Conservation (phyloP, 2,329 filamentous ascomycete genomes). For the Aspergillus awamori region DNA sequence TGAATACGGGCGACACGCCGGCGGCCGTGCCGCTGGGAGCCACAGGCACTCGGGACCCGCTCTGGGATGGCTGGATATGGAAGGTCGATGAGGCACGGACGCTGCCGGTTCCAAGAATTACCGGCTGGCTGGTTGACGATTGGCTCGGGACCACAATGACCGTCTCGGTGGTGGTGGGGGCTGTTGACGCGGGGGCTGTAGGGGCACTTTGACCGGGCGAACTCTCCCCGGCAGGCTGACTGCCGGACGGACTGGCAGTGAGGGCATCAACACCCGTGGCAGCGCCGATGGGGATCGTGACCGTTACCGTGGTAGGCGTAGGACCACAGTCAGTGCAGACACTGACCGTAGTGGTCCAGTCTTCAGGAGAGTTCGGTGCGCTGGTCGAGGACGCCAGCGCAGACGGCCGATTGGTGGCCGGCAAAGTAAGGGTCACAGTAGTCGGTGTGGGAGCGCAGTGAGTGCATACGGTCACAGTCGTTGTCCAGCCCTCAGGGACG, state of each 20-base stretch:
- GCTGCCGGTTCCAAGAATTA: slow-evolving; percentile 7
- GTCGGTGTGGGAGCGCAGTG: not conserved
- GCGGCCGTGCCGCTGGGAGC: slow-evolving; percentile 22
- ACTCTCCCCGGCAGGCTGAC: slow-evolving; percentile 4
- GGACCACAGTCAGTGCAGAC: not conserved
- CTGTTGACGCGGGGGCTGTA: not conserved
- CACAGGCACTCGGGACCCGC: slow-evolving; percentile 10
- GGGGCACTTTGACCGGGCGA: slow-evolving; percentile 3
- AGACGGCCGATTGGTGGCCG: slow-evolving; percentile 16
- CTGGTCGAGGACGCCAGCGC: slow-evolving; percentile 19
- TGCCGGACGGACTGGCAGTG: slow-evolving; percentile 1
- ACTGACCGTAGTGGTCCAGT: slow-evolving; percentile 22
- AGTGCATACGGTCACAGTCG: not conserved
- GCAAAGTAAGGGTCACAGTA: slow-evolving; percentile 11
- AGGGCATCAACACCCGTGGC: slow-evolving; percentile 3
- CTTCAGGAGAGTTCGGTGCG: slow-evolving; percentile 33
- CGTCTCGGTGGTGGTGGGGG: slow-evolving; percentile 8
- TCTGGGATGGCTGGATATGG: slow-evolving; percentile 17
- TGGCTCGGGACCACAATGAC: slow-evolving; percentile 2
- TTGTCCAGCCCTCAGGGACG: slow-evolving; percentile 29
- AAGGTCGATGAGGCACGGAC: slow-evolving; percentile 22
- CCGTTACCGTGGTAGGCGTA: slow-evolving; percentile 13
- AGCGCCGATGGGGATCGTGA: slow-evolving; percentile 12
- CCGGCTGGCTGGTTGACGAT: slow-evolving; percentile 12
- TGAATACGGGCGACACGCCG: slow-evolving; percentile 22